Conservation (phyloP, 345 rosid genomes). For the Draba incana region DNA sequence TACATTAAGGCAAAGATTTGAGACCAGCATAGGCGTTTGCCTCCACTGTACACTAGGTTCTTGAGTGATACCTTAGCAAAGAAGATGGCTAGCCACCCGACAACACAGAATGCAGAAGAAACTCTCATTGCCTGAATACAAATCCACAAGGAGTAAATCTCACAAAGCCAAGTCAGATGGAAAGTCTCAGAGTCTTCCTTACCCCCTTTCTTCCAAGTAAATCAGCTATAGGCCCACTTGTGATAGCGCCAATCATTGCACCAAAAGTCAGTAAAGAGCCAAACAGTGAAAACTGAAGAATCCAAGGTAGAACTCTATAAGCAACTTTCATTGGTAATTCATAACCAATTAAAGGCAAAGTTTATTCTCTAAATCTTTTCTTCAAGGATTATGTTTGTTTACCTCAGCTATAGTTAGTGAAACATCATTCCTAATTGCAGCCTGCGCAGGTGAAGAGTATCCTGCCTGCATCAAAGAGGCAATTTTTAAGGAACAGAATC, state of each 20-base stretch:
- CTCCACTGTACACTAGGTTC: background rate
- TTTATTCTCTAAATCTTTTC: background rate
- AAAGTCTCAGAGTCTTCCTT: conserved; percentile 26
- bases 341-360: background rate
- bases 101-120: conserved; percentile 59
- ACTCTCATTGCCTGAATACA: conserved; percentile 76
- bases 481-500: background rate
- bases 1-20: conserved; percentile 1
- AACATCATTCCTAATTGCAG: conserved; percentile 74
- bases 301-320: background rate
- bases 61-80: conserved; percentile 66
- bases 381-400: background rate
- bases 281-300: conserved; percentile 72
- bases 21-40: conserved; percentile 8
- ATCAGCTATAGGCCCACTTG: conserved; percentile 85
- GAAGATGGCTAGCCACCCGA: conserved; percentile 88
- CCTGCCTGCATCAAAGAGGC: conserved; percentile 64
- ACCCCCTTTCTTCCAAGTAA: conserved; percentile 87
- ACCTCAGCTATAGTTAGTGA: conserved; percentile 71
- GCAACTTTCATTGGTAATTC: conserved; percentile 11
- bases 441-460: conserved; percentile 86
- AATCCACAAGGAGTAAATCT: conserved; percentile 23
- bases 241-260: conserved; percentile 96
- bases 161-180: background rate
- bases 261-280: conserved; percentile 90